Conservation (phyloP, 1,139 yeast species). For the Yamadazyma atlantica region DNA sequence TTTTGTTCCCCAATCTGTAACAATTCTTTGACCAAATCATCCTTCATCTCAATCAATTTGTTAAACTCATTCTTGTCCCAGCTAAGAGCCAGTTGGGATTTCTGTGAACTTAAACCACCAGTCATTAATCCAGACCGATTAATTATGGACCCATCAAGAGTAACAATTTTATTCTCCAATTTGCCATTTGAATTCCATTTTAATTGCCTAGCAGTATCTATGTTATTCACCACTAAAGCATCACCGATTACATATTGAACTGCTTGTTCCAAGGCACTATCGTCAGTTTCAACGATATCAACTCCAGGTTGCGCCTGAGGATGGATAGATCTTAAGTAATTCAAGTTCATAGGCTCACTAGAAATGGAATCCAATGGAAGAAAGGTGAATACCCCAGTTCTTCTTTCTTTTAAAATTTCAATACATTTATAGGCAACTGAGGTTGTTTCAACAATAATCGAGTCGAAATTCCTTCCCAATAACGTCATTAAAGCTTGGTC, state of each 20-base stretch:
- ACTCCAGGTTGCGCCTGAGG: slow-evolving; percentile 60
- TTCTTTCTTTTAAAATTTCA: slow-evolving; percentile 77
- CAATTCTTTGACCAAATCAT: slow-evolving; percentile 55
- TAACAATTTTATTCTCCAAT: slow-evolving; percentile 68
- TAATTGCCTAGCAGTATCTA: slow-evolving; percentile 66
- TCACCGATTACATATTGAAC: slow-evolving; percentile 80
- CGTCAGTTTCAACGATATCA: slow-evolving; percentile 74
- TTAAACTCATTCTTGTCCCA: slow-evolving; percentile 81
- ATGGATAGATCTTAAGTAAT: slow-evolving; percentile 57
- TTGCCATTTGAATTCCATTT: slow-evolving; percentile 54
- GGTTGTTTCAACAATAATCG: slow-evolving; percentile 78
- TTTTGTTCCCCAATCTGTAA: slow-evolving; percentile 47
- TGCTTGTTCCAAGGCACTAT: slow-evolving; percentile 66
- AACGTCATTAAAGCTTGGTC: slow-evolving; percentile 77
- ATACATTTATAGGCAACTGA: slow-evolving; percentile 82
- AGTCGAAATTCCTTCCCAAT: slow-evolving; percentile 76
- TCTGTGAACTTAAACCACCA: slow-evolving; percentile 64
- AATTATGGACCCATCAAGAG: slow-evolving; percentile 82
- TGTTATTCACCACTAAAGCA: slow-evolving; percentile 73
- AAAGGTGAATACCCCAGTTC: slow-evolving; percentile 83
- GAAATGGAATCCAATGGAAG: slow-evolving; percentile 81
- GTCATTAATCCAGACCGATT: slow-evolving; percentile 90
- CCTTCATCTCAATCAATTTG: slow-evolving; percentile 57
- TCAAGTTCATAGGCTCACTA: slow-evolving; percentile 54
- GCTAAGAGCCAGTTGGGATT: slow-evolving; percentile 30